Conservation (phyloP, 148 eudicot species). For the Salicornia ramosissima region DNA sequence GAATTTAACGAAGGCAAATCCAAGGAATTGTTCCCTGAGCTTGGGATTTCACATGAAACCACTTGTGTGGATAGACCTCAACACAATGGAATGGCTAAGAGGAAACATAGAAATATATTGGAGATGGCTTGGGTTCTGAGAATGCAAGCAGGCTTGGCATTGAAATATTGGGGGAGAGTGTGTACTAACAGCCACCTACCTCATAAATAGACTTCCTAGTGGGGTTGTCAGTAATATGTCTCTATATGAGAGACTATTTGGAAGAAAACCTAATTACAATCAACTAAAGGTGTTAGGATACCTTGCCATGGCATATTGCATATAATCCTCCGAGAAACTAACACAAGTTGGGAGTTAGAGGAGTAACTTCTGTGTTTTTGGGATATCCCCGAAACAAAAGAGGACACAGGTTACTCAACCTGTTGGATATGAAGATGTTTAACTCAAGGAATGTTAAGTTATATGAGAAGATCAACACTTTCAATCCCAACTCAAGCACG, state of each 20-base stretch:
- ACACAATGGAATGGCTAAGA: not conserved
- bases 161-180: not conserved
- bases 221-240: not conserved
- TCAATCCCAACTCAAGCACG: too few species aligned
- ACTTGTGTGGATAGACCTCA: not conserved
- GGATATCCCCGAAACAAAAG: not conserved
- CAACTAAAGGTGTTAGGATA: not conserved
- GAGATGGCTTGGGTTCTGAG: too few species aligned
- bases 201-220: not conserved
- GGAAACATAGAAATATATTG: not conserved
- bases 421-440: too few species aligned
- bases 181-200: not conserved
- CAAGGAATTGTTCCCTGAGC: too few species aligned
- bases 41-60: too few species aligned
- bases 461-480: too few species aligned
- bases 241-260: not conserved
- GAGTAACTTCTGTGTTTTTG: too few species aligned
- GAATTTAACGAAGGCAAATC: too few species aligned
- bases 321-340: not conserved
- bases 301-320: not conserved
- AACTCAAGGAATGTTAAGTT: too few species aligned
- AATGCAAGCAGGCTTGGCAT: too few species aligned
- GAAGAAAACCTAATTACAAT: not conserved
- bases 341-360: too few species aligned
- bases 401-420: too few species aligned